Evolutionary conservation across 345 rosid genomes (phyloP).

Genomic region (Clausena lansium): DNA sequence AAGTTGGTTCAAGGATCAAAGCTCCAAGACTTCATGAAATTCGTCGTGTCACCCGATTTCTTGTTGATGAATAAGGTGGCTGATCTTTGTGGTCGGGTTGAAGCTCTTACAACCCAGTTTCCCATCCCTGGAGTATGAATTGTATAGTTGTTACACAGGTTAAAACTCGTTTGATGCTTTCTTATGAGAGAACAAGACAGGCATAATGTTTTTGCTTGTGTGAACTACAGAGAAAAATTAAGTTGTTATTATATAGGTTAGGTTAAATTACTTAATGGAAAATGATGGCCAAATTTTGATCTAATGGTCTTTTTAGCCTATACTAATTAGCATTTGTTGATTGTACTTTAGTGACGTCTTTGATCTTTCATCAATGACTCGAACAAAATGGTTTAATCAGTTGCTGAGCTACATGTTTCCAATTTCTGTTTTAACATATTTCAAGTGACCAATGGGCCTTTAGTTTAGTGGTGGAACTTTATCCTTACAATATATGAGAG

Average conservation of each 20-base stretch:
- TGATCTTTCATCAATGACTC: too few relatives aligned
- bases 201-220: not conserved
- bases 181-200: not conserved
- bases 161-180: not conserved
- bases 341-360: too few relatives aligned
- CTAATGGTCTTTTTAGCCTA: too few relatives aligned
- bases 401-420: too few relatives aligned
- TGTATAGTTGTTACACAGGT: not conserved
- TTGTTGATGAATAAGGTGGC: conserved; percentile 47
- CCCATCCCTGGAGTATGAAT: conserved; percentile 75
- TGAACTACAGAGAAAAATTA: not conserved
- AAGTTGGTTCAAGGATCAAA: conserved; percentile 51
- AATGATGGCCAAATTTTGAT: too few relatives aligned
- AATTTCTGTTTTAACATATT: too few relatives aligned
- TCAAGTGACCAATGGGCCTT: too few relatives aligned
- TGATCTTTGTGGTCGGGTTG: conserved; percentile 58
- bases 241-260: not conserved
- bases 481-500: too few relatives aligned
- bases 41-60: conserved; percentile 56
- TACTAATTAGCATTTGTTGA: too few relatives aligned
- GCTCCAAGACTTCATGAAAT: conserved; percentile 79
- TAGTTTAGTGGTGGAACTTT: too few relatives aligned
- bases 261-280: too few relatives aligned
- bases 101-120: conserved; percentile 67
- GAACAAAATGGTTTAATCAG: too few relatives aligned